These are phyloP conservation scores for Lipomyces spencermartinsiae DNA, from an alignment of 805 yeast species.

Conservation along the genomic window DNA sequence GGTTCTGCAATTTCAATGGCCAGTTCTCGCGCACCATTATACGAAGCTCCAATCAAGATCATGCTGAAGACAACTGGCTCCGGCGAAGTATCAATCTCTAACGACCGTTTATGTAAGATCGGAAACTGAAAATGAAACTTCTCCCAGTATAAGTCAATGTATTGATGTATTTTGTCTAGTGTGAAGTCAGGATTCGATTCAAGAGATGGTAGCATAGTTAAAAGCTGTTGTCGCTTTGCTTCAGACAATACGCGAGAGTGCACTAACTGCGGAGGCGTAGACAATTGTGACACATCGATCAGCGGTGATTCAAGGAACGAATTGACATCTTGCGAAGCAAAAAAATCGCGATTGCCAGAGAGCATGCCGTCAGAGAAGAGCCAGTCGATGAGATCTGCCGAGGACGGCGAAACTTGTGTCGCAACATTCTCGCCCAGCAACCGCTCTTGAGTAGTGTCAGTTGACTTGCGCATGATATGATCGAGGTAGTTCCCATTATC, in stretches of 20 bases:
- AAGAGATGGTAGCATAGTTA: conserved; percentile 41
- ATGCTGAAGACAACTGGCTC: conserved; percentile 61
- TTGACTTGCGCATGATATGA: background rate
- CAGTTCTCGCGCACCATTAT: conserved; percentile 47
- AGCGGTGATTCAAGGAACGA: conserved; percentile 47
- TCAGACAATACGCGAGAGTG: conserved; percentile 44
- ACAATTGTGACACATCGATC: conserved; percentile 49
- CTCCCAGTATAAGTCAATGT: conserved; percentile 56
- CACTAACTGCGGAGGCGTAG: conserved; percentile 49
- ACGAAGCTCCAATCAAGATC: conserved; percentile 64
- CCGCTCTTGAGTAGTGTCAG: background rate
- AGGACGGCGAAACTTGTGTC: conserved; percentile 12
- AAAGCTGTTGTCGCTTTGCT: conserved; percentile 38
- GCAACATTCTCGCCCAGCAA: background rate
- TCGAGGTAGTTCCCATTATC: background rate
- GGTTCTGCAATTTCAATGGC: conserved; percentile 61
- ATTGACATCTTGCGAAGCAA: conserved; percentile 40
- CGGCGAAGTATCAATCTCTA: conserved; percentile 55
- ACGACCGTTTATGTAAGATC: conserved; percentile 64
- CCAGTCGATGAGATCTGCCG: conserved; percentile 48
- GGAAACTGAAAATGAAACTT: conserved; percentile 66
- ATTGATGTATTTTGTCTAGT: conserved; percentile 44
- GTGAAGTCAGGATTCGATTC: conserved; percentile 50
- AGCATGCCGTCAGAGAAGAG: conserved; percentile 47
- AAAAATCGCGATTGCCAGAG: conserved; percentile 41